A percentile compares a stretch with the other conserved stretches of the same genome.
Evolutionary conservation across 306 rosid species (phyloP).

Genomic region (Prinsepia uniflora): DNA sequence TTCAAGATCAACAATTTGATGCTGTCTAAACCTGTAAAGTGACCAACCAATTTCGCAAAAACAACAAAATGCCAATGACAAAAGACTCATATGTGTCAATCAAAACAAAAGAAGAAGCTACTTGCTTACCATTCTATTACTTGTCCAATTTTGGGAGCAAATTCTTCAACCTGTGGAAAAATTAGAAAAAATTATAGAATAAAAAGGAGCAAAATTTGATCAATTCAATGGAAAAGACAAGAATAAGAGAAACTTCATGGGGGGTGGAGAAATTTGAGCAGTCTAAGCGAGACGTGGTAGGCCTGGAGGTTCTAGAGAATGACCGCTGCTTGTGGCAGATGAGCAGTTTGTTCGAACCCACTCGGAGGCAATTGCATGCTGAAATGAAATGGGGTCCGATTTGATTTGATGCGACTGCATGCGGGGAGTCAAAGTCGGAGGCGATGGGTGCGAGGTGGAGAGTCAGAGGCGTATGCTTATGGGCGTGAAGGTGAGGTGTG

Average conservation of each 20-base stretch:
- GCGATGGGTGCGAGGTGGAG: too few species aligned
- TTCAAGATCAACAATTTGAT: constrained; percentile 66
- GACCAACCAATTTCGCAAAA: constrained; percentile 3
- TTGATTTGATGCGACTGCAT: too few species aligned
- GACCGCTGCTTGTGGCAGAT: constrained; percentile 16
- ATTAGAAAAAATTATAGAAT: neutral
- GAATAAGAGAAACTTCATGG: constrained; percentile 37
- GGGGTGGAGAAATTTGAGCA: constrained; percentile 69
- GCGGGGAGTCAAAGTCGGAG: too few species aligned
- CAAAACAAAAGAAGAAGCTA: neutral
- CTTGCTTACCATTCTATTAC: constrained; percentile 60
- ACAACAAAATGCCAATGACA: neutral
- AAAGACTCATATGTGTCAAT: neutral
- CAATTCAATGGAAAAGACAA: neutral
- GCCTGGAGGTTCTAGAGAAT: constrained; percentile 65
- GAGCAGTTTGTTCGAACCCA: constrained; percentile 27
- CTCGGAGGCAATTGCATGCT: too few species aligned
- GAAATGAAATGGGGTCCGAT: too few species aligned
- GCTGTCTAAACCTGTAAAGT: constrained; percentile 70
- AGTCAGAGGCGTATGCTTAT: too few species aligned
- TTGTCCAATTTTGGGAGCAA: constrained; percentile 71
- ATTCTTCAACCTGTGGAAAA: constrained; percentile 54
- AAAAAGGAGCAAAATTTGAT: neutral
- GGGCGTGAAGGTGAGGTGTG: too few species aligned
- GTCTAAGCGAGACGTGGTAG: constrained; percentile 64